These are phyloP conservation scores for Trichoderma citrinoviride DNA, from an alignment of 2,329 filamentous ascomycete species.

Conservation along the genomic window DNA sequence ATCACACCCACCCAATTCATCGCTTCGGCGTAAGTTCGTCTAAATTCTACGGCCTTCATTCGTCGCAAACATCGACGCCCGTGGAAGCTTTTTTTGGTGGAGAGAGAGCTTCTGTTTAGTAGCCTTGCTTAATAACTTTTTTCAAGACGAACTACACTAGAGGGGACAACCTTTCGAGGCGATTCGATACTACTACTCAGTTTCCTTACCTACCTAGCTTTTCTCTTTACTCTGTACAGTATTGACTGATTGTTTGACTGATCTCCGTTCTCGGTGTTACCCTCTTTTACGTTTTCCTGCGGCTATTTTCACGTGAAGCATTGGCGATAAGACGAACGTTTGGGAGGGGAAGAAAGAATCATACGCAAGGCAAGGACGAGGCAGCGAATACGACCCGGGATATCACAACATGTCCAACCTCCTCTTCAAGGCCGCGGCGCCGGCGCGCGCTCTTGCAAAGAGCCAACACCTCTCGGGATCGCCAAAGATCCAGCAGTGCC, in stretches of 20 bases:
- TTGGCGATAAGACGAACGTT: not conserved
- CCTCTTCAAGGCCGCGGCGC: constrained; percentile 46
- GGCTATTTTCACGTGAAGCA: not conserved
- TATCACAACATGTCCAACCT: constrained; percentile 41
- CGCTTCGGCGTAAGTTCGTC: not conserved
- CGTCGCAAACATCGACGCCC: constrained; percentile 11
- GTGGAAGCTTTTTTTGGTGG: constrained; percentile 2
- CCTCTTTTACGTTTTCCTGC: not conserved
- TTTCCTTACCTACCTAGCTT: not conserved
- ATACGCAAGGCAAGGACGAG: not conserved
- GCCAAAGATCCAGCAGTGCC: constrained; percentile 40
- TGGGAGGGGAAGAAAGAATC: not conserved
- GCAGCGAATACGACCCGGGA: not conserved
- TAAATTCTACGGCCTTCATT: not conserved
- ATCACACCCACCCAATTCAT: not conserved
- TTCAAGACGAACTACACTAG: not conserved
- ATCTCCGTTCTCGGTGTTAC: no score
- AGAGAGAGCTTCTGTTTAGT: not conserved
- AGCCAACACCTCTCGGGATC: constrained; percentile 39
- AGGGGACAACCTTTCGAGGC: constrained; percentile 17
- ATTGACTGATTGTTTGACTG: not conserved
- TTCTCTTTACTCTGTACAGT: not conserved
- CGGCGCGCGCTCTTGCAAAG: constrained; percentile 46
- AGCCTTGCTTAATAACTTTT: constrained; percentile 18
- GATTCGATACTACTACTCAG: not conserved